These are phyloP conservation scores for Parathielavia appendiculata DNA, from an alignment of 495 filamentous ascomycete species.

Conservation along the genomic window DNA sequence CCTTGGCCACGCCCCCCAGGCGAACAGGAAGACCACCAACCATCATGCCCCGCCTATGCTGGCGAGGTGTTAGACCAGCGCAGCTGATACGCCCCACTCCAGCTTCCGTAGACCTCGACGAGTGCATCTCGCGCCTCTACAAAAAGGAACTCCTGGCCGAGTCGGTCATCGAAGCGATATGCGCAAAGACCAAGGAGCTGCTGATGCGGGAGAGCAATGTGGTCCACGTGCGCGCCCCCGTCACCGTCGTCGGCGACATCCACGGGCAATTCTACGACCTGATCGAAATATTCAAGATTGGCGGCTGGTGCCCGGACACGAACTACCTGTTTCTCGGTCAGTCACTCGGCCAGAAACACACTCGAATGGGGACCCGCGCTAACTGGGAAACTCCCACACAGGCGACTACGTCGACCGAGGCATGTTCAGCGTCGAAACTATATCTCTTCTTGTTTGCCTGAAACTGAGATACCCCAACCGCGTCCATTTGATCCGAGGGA, in stretches of 20 bases:
- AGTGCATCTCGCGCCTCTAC: slow-evolving; percentile 93
- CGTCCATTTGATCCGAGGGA: slow-evolving; percentile 89
- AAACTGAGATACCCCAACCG: slow-evolving; percentile 90
- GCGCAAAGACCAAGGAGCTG: slow-evolving; percentile 95
- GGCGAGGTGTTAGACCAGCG: not conserved
- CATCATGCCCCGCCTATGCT: slow-evolving; percentile 10
- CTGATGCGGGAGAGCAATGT: slow-evolving; percentile 99
- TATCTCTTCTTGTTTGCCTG: slow-evolving; percentile 89
- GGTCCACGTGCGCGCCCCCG: slow-evolving; percentile 89
- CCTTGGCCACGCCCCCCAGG: not conserved
- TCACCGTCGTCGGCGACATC: slow-evolving; percentile 98
- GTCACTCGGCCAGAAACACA: slow-evolving; percentile 18
- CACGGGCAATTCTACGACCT: slow-evolving; percentile 98
- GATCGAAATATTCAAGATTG: slow-evolving; percentile 98
- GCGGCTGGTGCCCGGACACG: slow-evolving; percentile 91
- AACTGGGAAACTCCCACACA: slow-evolving; percentile 28
- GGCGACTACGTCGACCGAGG: slow-evolving; percentile 97
- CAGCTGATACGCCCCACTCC: slow-evolving; percentile 11
- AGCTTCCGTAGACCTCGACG: slow-evolving; percentile 97
- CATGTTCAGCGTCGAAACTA: slow-evolving; percentile 95
- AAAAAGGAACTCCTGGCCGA: slow-evolving; percentile 94
- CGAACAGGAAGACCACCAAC: not conserved
- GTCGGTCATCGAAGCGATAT: slow-evolving; percentile 98
- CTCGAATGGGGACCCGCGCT: not conserved
- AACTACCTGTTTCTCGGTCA: slow-evolving; percentile 95